Evolutionary conservation across 1,284 basidiomycete species (phyloP), one percentile per base, ranked within the genome.

Genomic region (Earliella scabrosa): DNA sequence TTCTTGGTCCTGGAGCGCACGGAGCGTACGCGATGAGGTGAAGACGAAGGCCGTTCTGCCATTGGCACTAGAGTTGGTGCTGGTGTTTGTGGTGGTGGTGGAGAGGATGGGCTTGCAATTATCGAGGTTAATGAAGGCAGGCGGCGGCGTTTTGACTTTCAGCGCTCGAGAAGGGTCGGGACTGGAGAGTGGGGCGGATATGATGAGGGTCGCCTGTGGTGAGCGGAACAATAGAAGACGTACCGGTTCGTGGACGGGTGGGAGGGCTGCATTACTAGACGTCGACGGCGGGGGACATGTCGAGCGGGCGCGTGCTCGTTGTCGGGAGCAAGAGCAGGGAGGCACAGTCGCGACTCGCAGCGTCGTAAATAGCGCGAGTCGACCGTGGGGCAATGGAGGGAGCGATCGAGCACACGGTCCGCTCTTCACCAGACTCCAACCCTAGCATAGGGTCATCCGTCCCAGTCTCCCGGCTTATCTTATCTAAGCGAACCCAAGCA

Each of bases 201-300:
- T 35, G 36, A 41, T 27, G 43, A 38, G n/a, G n/a, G n/a, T n/a
- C n/a, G n/a, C n/a, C 20, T 48, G 46, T 39, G 24, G 47, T 26
- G 23, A 18, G 24, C 29, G 41, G 26, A 21, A 41, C 23, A 40
- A 41, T 40, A 10, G 9, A n/a, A 23, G n/a, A 45, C 55, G 34
- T 23, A 61, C 61, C 48, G 46, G 29, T 35, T 20, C 23, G 31
- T 31, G 29, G 29, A 31, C 6, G 29, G 29, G 6, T 46, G 46
- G 35, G 44, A 45, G 32, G 53, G 21, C 32, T 45, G 52, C 57
- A 62, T 62, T 34, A 55, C 58, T 77, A 1, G 70, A 83, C 84
- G 16, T 81, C 58, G 8, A n/a, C n/a, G n/a, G 72, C 70, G 9
- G 77, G 75, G 20, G 84, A 86, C 78, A 87, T 77, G 66, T 87